A percentile compares a stretch with the other conserved stretches of the same genome.
Conservation (phyloP, 2,329 filamentous ascomycete genomes). For the Fragosphaeria purpurea region DNA sequence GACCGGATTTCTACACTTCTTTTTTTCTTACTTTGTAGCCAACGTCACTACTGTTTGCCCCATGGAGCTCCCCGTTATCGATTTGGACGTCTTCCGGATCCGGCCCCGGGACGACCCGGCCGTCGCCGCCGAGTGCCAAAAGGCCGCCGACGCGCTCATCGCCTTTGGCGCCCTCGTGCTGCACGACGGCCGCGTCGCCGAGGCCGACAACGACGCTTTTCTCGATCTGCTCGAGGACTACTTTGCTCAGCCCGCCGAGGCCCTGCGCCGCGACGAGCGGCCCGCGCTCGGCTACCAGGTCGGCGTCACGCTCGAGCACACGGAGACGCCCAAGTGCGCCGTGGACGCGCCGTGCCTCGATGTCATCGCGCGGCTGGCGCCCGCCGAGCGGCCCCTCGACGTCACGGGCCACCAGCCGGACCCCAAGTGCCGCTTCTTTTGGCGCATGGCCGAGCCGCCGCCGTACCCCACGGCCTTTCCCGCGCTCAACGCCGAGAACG, state of each 20-base stretch:
- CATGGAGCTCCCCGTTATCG: constrained; percentile 51
- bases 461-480: constrained; percentile 47
- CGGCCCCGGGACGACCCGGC: constrained; percentile 30
- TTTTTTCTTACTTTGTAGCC: background rate
- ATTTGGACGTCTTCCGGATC: constrained; percentile 47
- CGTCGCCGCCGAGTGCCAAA: constrained; percentile 40
- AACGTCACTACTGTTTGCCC: background rate
- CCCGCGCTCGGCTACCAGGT: constrained; percentile 51
- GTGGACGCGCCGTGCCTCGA: constrained; percentile 50
- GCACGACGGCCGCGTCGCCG: constrained; percentile 48
- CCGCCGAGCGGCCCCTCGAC: constrained; percentile 47
- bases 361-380: constrained; percentile 44
- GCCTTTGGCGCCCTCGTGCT: constrained; percentile 50
- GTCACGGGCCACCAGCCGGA: constrained; percentile 46
- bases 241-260: constrained; percentile 43
- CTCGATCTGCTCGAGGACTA: constrained; percentile 56
- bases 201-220: constrained; percentile 44
- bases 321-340: constrained; percentile 53
- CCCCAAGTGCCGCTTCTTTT: constrained; percentile 55
- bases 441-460: constrained; percentile 45
- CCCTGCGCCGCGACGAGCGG: constrained; percentile 40
- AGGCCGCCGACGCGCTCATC: constrained; percentile 46
- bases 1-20: background rate
- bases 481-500: constrained; percentile 43
- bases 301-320: constrained; percentile 53